Conservation (phyloP, 2,329 filamentous ascomycete genomes). For the Talaromyces verruculosus region DNA sequence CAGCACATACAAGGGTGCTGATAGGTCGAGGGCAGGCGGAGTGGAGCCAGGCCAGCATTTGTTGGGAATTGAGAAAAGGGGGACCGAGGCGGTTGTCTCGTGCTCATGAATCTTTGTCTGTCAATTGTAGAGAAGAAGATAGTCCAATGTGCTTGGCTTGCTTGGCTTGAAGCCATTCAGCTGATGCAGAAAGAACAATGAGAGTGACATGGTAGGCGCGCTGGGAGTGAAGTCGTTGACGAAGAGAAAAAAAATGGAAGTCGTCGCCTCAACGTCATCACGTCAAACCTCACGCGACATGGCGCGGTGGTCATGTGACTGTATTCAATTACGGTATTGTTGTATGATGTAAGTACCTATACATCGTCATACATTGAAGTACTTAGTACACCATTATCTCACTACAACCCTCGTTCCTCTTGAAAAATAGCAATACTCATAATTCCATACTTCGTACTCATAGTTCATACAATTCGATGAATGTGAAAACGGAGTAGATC, state of each 20-base stretch:
- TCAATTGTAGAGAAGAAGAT: not conserved
- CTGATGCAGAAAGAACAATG: not conserved
- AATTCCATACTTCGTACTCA: not conserved
- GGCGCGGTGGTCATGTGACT: conserved; percentile 13
- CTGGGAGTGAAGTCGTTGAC: not conserved
- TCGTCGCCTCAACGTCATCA: not conserved
- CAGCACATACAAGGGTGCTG: not conserved
- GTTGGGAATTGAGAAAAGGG: conserved; percentile 20
- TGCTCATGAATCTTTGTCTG: not conserved
- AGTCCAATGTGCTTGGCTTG: not conserved
- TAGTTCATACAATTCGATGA: not conserved
- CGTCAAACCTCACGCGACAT: conserved; percentile 21
- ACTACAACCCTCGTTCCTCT: not conserved
- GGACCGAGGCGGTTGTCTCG: conserved; percentile 10
- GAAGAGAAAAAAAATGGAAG: not conserved
- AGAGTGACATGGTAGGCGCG: not conserved
- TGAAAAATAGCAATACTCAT: not conserved
- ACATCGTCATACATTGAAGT: not conserved
- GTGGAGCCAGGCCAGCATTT: conserved; percentile 17
- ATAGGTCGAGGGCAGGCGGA: conserved; percentile 5
- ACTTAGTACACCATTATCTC: not conserved
- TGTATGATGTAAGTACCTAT: not conserved
- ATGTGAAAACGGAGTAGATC: not conserved
- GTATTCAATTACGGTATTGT: not conserved
- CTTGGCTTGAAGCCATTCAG: not conserved